These are phyloP conservation scores for Nannochloropsis oceanica DNA, from an alignment of 108 stramenopile genomes.

Conservation along the genomic window DNA sequence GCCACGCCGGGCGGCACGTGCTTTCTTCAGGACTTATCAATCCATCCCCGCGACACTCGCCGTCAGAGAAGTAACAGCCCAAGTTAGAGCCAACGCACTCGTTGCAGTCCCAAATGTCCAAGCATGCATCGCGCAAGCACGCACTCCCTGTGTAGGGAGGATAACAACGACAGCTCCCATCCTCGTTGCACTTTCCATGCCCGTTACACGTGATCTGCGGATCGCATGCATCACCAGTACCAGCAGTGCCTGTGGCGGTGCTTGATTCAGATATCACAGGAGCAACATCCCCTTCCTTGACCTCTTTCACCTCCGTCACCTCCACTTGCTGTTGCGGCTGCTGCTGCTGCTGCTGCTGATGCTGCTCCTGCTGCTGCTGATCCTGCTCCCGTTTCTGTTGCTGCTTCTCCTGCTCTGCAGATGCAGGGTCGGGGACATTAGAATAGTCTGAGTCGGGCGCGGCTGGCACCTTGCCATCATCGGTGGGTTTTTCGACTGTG, in stretches of 20 bases:
- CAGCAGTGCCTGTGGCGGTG: no score
- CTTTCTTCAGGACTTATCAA: background rate
- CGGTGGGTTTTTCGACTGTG: no score
- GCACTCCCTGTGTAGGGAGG: background rate
- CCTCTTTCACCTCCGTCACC: no score
- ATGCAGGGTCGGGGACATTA: no score
- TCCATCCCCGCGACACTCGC: background rate
- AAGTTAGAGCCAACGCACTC: background rate
- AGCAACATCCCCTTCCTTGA: background rate
- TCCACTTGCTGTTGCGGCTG: no score
- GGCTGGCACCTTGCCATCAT: no score
- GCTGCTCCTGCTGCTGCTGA: no score
- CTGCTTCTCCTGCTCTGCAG: no score
- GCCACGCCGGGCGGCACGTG: background rate
- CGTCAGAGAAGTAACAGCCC: background rate
- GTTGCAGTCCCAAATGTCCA: background rate
- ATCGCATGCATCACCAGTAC: background rate
- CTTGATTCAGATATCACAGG: background rate
- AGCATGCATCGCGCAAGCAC: background rate
- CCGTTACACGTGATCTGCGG: background rate
- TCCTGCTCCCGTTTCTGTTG: no score
- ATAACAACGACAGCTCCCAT: background rate
- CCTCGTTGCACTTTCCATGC: background rate
- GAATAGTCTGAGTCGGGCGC: no score
- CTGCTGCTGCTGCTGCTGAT: no score